Evolutionary conservation across 345 rosid genomes (phyloP).

Genomic region (Brassica rapa): DNA sequence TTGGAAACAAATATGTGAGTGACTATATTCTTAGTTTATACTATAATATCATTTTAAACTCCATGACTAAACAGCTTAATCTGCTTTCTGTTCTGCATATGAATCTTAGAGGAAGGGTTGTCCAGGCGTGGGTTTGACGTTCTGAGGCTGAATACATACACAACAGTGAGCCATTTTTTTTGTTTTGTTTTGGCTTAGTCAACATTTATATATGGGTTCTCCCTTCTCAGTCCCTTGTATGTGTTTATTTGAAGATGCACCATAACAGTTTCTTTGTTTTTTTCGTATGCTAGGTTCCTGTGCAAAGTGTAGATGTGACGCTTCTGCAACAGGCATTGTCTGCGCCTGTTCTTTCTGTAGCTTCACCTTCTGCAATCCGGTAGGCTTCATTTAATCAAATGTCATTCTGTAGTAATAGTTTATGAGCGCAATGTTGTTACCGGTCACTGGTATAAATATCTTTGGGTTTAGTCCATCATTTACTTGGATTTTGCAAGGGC

Average conservation of each 20-base stretch:
- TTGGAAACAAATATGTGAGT: neutral
- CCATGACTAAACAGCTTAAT: conserved; percentile 22
- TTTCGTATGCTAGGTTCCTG: conserved; percentile 59
- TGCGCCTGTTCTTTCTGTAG: conserved; percentile 81
- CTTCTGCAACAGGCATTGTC: conserved; percentile 65
- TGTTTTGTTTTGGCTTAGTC: neutral
- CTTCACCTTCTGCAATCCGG: conserved; percentile 91
- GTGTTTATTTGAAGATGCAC: neutral
- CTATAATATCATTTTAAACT: neutral
- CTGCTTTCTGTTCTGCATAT: conserved; percentile 28
- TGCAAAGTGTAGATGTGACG: conserved; percentile 60
- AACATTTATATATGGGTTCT: neutral
- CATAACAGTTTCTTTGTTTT: conserved; percentile 8
- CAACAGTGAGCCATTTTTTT: conserved; percentile 65
- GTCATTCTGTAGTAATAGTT: neutral
- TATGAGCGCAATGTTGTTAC: neutral
- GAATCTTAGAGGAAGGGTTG: conserved; percentile 77
- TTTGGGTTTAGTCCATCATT: conserved; percentile 22
- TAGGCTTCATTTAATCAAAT: conserved; percentile 21
- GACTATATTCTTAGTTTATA: neutral
- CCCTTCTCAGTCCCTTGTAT: conserved; percentile 5
- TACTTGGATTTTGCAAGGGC: conserved; percentile 52
- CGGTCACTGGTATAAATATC: neutral
- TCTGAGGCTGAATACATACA: conserved; percentile 83
- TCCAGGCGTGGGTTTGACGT: conserved; percentile 90